Base-by-base conservation (phyloP, 2,329 filamentous ascomycete species). In the Pseudonectria buxi region DNA sequence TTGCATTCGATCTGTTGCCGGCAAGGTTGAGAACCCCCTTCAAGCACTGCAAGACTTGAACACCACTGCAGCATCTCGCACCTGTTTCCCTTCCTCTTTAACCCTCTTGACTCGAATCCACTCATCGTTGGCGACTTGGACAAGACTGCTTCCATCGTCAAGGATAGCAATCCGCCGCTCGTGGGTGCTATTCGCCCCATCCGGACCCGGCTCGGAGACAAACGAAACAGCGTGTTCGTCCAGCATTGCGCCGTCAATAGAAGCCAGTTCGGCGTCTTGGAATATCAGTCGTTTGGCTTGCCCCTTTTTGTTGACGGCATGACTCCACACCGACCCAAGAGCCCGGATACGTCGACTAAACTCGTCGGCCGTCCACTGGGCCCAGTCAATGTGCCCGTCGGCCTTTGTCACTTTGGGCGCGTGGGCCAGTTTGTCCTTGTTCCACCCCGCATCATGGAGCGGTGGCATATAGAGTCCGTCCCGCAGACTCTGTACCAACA, bases 401-500 rank as follows among this genome's bases (percentile, higher is more conserved):
- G 69, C 61, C 36, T 81, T 74, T 2, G 62, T 75, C 40, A 95
- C 76, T 55, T 95, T 95, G 2, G 77, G 75, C 1, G 90, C 90
- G 50, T 82, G 73, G 16, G 36, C 37, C 3, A 58, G 47, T 10
- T 30, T 30, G 16, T 45, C 41, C 7, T 25, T 35, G 7, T 36
- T 50, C 57, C 53, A 57, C 18, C 55, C 55, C 7, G 59, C 53
- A 10, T 64, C 57, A 25, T 56, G 46, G n/a, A 74, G 56, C 1
- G 81, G 84, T 2, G 77, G 73, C 0, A 88, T 63, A 51, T 88
- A 88, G 1, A 81, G 46, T 1, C 77, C 69, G 2, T 70, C 60
- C 10, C 71, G 67, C 18, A 96, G 71, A 0, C 76, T 76, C 10
- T 76, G 55, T 2, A 86, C 64, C 1, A 98, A 74, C 63, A 95